Evolutionary conservation across 2,329 filamentous ascomycete species (phyloP), one percentile per base, ranked within the genome.

Genomic region (Botryotinia convoluta): DNA sequence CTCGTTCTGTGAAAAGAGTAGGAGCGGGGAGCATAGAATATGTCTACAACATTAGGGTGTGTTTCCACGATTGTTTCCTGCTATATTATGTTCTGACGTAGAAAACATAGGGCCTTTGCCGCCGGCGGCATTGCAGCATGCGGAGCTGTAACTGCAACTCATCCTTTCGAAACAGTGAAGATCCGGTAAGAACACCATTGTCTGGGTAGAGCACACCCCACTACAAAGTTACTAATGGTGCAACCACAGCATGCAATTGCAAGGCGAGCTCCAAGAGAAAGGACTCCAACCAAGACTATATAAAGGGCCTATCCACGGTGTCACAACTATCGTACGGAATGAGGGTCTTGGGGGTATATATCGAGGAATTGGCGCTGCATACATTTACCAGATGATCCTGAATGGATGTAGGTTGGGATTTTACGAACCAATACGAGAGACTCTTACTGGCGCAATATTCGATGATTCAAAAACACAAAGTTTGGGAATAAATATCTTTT

Each of bases 81-180:
- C 20, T 64, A 44, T 39, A 37, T 20, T 9, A 29, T 48, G 62
- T 59, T 29, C 54, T 70, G 35, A 32, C 10, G 70, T 71, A 74
- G 16, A 32, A 35, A 29, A 61, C 42, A 22, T 62, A 81, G 95
- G 78, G 93, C 94, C 75, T 99, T 99, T 86, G 90, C 98, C 80
- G 95, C 96, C 73, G 96, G 96, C 82, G 96, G 96, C 82, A 93
- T 99, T 81, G 96, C 96, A 81, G 96, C 96, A 77, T 98, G 95
- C 84, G 96, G 96, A 81, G 96, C 96, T 77, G 96, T 99, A 73
- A 98, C 95, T 59, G 95, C 97, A 77, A 98, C 96, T 69, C 96
- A 99, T 84, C 95, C 95, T 73, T 98, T 98, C 85, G 96, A 99
- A 85, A 98, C 95, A 20, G 94, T 99, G 82, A 99, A 99, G 89